These are phyloP conservation scores for Ensete ventricosum DNA, from an alignment of 176 grass and related monocot species.

Conservation along the genomic window DNA sequence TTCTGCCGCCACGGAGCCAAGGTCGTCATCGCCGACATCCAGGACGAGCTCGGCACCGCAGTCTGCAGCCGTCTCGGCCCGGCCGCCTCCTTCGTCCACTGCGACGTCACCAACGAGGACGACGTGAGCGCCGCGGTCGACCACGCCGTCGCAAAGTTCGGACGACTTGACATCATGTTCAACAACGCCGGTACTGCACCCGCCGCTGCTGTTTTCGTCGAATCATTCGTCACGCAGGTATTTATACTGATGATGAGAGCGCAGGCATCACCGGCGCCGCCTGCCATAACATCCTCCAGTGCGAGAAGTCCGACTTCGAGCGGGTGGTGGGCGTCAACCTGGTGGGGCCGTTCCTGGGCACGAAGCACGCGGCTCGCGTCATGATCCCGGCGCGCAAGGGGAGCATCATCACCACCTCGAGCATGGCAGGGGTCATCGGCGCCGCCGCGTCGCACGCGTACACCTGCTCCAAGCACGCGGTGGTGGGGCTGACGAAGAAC, in stretches of 20 bases:
- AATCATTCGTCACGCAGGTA: neutral
- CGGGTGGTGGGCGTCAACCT: conserved; percentile 24
- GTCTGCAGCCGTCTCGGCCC: conserved; percentile 10
- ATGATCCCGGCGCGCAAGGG: conserved; percentile 23
- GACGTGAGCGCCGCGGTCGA: conserved; percentile 24
- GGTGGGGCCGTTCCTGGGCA: conserved; percentile 19
- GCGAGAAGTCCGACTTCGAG: conserved; percentile 24
- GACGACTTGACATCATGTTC: conserved; percentile 42
- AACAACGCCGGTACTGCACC: conserved; percentile 22
- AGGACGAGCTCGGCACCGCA: conserved; percentile 19
- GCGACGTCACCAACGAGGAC: conserved; percentile 26
- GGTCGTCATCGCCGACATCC: conserved; percentile 28
- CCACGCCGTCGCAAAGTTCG: conserved; percentile 15
- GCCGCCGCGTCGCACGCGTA: neutral
- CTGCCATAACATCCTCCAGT: conserved; percentile 4
- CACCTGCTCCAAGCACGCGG: conserved; percentile 25
- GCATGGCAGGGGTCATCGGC: neutral
- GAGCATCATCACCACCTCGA: conserved; percentile 2
- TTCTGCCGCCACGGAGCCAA: conserved; percentile 34
- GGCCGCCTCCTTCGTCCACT: conserved; percentile 21
- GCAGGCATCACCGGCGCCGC: conserved; percentile 15
- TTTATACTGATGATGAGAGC: too few species aligned
- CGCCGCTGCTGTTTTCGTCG: neutral
- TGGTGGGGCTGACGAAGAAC: conserved; percentile 28
- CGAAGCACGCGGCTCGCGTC: conserved; percentile 30